Base-by-base conservation (phyloP, 139 green algal species). In the Dunaliella sp. region DNA sequence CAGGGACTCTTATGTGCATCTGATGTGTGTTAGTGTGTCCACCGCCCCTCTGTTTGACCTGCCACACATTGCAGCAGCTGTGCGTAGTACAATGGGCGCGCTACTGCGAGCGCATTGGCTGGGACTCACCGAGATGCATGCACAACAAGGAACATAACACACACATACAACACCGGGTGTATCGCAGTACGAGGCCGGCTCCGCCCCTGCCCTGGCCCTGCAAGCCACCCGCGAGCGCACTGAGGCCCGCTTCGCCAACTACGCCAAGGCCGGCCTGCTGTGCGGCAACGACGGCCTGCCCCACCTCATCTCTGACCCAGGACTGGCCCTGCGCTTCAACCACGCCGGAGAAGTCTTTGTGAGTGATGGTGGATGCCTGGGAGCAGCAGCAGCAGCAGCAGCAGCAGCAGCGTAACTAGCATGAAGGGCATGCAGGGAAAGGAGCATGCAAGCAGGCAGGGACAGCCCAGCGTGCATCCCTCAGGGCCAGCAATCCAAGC, bases 281-380 rank as follows among this genome's bases (percentile, higher is more conserved):
- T 99, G 97, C 94, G 97, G 97, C 84, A 94, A 93, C 59, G 97
- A 99, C 85, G 97, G 97, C 57, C 94, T 99, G 78, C 97, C 97
- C 28, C 97, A 99, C 92, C 93, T 99, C 75, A 99, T 99, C 85
- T 93, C 97, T 38, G 97, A 99, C 94, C 97, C 97, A 38, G 96
- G 97, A 36, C 93, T 98, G 83, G 96, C 96, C 1, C 93, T 98
- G 33, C 93, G 94, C 83, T 98, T 96, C 87, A 95, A 94, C 87
- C 97, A 99, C 90, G 89, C 94, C 59, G 97, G 97, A 84, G 97
- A 99, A 91, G 91, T 97, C 84, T 93, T 98, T 83, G 95, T 98
- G 88, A 95, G 95, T 94, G 48, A 1, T 35, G 3, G 3, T n/a
- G n/a, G n/a, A n/a, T n/a, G n/a, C n/a, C n/a, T n/a, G n/a, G n/a